These are phyloP conservation scores for Umbilicaria muhlenbergii DNA, from an alignment of 495 filamentous ascomycete genomes.

Conservation along the genomic window DNA sequence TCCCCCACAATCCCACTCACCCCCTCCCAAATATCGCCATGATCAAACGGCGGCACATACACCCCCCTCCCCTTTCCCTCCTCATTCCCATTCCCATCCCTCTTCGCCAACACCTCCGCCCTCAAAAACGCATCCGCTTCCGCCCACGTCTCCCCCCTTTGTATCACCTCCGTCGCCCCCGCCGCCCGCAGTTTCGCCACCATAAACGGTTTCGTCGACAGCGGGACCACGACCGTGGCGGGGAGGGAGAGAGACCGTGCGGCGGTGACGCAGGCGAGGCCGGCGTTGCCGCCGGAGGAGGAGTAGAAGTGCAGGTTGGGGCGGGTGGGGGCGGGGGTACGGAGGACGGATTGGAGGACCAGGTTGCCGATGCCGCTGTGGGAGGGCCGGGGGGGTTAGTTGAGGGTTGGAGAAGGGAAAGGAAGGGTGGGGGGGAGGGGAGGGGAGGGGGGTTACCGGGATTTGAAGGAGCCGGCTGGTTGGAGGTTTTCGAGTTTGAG, in stretches of 20 bases:
- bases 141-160: constrained; percentile 53
- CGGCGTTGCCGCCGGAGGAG: constrained; percentile 81
- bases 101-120: constrained; percentile 38
- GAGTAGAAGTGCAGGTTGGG: constrained; percentile 63
- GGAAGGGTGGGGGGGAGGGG: neutral
- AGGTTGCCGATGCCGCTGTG: constrained; percentile 64
- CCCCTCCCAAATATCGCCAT: constrained; percentile 73
- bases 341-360: constrained; percentile 41
- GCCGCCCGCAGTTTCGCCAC: constrained; percentile 51
- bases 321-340: constrained; percentile 19
- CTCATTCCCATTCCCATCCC: constrained; percentile 13
- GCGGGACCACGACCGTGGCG: constrained; percentile 70
- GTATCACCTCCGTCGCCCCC: constrained; percentile 55
- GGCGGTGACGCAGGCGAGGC: constrained; percentile 76
- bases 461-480: constrained; percentile 91
- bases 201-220: constrained; percentile 52
- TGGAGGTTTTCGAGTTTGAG: constrained; percentile 92
- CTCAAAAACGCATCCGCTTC: constrained; percentile 65
- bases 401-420: neutral
- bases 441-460: constrained; percentile 35
- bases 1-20: constrained; percentile 61
- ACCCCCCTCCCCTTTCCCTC: too few relatives aligned
- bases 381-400: neutral
- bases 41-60: constrained; percentile 90
- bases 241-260: constrained; percentile 50